phyloP scores from a whole-genome alignment of 2,329 filamentous ascomycete genomes.

The Akanthomyces uredinophilus region DNA sequence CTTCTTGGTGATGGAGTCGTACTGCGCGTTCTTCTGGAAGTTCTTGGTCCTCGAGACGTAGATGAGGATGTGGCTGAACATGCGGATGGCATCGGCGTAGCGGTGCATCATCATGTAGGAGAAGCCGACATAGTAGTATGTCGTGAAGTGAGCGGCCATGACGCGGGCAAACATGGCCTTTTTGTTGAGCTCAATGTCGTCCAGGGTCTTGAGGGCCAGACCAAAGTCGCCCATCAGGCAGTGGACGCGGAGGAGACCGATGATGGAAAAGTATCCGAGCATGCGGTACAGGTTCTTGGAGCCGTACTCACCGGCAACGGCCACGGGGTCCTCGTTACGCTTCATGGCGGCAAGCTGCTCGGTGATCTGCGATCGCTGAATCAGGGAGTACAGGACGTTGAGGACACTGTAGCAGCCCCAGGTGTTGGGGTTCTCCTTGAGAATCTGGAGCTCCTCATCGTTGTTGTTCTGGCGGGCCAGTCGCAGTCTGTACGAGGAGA shows the following conservation, averaged over 20 bases:
- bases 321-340: constrained; percentile 81
- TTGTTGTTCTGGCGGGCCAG: constrained; percentile 78
- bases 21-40: constrained; percentile 98
- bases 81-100: constrained; percentile 98
- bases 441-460: constrained; percentile 84
- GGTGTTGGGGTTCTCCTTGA: constrained; percentile 95
- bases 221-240: constrained; percentile 96
- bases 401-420: constrained; percentile 99
- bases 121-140: constrained; percentile 99
- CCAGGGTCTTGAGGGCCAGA: constrained; percentile 95
- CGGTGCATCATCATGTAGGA: constrained; percentile 99
- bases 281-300: constrained; percentile 93
- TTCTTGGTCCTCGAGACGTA: constrained; percentile 99
- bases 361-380: constrained; percentile 95
- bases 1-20: constrained; percentile 99
- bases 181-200: constrained; percentile 99
- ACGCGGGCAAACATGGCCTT: constrained; percentile 99
- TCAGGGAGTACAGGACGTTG: constrained; percentile 98
- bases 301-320: constrained; percentile 92
- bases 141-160: constrained; percentile 99
- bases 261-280: constrained; percentile 99
- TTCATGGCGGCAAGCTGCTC: constrained; percentile 95
- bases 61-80: constrained; percentile 99
- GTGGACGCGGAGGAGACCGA: constrained; percentile 92
- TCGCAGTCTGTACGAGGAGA: constrained; percentile 93